Base-by-base conservation (phyloP, 2,329 filamentous ascomycete genomes). In the Aspergillaceae sp. region DNA sequence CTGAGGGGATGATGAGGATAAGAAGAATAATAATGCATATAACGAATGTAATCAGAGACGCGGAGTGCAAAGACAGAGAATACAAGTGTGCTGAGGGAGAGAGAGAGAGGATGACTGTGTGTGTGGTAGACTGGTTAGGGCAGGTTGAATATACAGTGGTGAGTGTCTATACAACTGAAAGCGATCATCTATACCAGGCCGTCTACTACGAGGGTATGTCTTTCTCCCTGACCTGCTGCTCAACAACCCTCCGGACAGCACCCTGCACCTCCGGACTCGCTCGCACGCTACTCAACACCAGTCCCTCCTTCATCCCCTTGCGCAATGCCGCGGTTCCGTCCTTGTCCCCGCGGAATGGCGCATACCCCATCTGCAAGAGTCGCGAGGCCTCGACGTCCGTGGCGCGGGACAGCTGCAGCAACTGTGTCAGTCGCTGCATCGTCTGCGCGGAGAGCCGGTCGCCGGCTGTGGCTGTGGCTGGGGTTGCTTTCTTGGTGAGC, bases 221-320 rank as follows among this genome's bases (percentile, higher is more conserved):
- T 19, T 19, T 19, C 19, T 19, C 19, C 19, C 19, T 19, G 19
- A 19, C 19, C 19, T 19, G 19, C 19, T 19, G 19, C 19, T 19
- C 19, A 19, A 19, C 19, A 29, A 82, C 81, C 48, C 75, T 77
- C 27, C 81, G 82, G 55, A 95, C 74, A 0, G 89, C 89, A 64
- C 87, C 83, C 55, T 83, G 78, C 6, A 97, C 91, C 68, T 91
- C 87, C 1, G 83, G 83, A 65, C 91, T 86, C 41, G 78, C 80
- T 54, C 81, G 77, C 49, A 94, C 85, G 9, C 83, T 90, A 61
- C 94, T 94, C 64, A 94, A 82, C 43, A 96, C 82, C 55, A 97
- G 72, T 77, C 88, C 94, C 58, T 92, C 87, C 67, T 83, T 86
- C 68, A 96, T 78, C 57, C 84, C 86, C 36, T 76, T 76, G 51